phyloP scores from a whole-genome alignment of 2,329 filamentous ascomycete genomes.

The Colletotrichum paranaense region DNA sequence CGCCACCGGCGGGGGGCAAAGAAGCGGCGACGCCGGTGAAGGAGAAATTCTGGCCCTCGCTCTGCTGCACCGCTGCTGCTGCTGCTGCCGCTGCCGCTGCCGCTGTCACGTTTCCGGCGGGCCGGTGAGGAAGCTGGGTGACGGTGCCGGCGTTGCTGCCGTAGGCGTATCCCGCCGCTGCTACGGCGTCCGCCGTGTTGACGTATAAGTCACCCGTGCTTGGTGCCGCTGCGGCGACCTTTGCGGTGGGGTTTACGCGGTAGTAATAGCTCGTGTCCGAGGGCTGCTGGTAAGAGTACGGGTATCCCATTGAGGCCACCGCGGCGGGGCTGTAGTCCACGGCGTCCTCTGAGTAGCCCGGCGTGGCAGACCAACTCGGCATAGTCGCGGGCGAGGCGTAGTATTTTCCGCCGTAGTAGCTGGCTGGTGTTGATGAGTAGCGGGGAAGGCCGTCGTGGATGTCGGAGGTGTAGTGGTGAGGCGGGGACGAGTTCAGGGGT shows the following conservation, averaged over 20 bases:
- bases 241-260: constrained; percentile 41
- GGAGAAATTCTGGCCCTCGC: constrained; percentile 51
- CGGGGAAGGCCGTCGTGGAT: constrained; percentile 43
- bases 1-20: constrained; percentile 46
- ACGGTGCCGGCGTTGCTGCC: constrained; percentile 36
- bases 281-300: constrained; percentile 47
- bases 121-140: constrained; percentile 49
- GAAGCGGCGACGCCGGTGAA: constrained; percentile 55
- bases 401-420: constrained; percentile 47
- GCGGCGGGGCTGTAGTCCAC: constrained; percentile 48
- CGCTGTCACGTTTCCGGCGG: constrained; percentile 34
- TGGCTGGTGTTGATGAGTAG: constrained; percentile 44
- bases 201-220: constrained; percentile 46
- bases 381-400: constrained; percentile 43
- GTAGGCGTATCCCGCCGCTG: constrained; percentile 45
- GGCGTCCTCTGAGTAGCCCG: constrained; percentile 48
- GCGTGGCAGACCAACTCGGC: constrained; percentile 45
- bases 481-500: constrained; percentile 41
- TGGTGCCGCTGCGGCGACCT: constrained; percentile 34
- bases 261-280: constrained; percentile 47
- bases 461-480: constrained; percentile 47
- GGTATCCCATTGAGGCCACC: constrained; percentile 41
- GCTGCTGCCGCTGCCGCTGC: constrained; percentile 29
- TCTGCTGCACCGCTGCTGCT: constrained; percentile 32
- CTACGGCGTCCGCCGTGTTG: constrained; percentile 46